Conservation (phyloP, 75 land plant species). For the Adiantum capillusveneris region DNA sequence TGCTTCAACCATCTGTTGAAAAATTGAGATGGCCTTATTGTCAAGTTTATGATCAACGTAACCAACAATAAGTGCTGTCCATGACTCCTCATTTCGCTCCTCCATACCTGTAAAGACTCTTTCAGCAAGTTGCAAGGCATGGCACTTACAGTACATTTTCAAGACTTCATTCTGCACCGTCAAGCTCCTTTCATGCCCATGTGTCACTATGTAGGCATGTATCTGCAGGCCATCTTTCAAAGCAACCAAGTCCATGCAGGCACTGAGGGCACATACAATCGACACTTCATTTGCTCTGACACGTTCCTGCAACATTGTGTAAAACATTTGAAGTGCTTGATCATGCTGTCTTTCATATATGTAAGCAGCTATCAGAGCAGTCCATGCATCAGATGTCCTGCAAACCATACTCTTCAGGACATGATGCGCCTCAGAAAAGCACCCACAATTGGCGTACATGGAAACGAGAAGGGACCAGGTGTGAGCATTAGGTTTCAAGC, state of each 20-base stretch:
- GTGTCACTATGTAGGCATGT: constrained; percentile 20
- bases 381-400: constrained; percentile 11
- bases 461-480: constrained; percentile 25
- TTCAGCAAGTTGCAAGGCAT: constrained; percentile 18
- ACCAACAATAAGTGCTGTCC: constrained; percentile 36
- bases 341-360: not conserved
- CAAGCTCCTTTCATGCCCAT: constrained; percentile 17
- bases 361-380: constrained; percentile 12
- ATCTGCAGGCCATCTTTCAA: constrained; percentile 17
- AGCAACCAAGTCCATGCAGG: constrained; percentile 21
- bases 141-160: constrained; percentile 42
- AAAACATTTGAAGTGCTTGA: not conserved
- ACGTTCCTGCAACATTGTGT: not conserved
- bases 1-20: constrained; percentile 23
- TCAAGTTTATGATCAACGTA: constrained; percentile 35
- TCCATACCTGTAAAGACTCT: constrained; percentile 20
- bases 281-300: constrained; percentile 32
- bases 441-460: constrained; percentile 41
- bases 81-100: constrained; percentile 29
- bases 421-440: constrained; percentile 30
- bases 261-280: constrained; percentile 38
- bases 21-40: constrained; percentile 15
- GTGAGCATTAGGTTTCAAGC: constrained; percentile 16
- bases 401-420: constrained; percentile 27
- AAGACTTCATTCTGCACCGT: constrained; percentile 30